phyloP scores from a whole-genome alignment of 768 basidiomycete species.

The Boletellus sp. region DNA sequence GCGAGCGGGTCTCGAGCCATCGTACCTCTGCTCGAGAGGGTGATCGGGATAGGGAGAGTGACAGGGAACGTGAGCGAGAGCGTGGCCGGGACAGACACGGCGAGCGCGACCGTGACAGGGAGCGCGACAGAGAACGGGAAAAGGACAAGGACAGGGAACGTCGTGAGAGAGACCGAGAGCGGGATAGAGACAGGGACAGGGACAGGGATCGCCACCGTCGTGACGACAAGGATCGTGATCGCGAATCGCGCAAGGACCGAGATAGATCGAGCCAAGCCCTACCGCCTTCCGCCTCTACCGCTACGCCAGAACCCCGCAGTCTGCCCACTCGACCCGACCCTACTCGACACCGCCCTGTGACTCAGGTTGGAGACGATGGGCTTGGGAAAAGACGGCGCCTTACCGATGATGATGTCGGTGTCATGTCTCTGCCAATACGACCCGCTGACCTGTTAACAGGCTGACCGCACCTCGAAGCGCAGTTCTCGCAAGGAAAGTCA shows the following conservation, averaged over 20 bases:
- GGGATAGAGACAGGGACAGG: constrained; percentile 45
- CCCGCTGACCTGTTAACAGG: constrained; percentile 36
- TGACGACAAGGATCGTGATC: constrained; percentile 63
- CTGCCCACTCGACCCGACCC: constrained; percentile 59
- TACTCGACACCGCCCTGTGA: constrained; percentile 48
- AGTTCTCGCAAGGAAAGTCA: constrained; percentile 74
- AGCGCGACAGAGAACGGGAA: constrained; percentile 38
- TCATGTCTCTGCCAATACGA: background rate
- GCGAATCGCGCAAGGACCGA: constrained; percentile 60
- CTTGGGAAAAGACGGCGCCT: constrained; percentile 71
- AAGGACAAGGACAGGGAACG: constrained; percentile 39
- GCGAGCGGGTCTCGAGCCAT: constrained; percentile 45
- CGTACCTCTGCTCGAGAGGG: constrained; percentile 34
- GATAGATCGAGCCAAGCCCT: constrained; percentile 39
- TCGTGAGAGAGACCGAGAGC: constrained; percentile 43
- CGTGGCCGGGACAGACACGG: constrained; percentile 45
- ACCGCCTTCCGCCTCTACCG: constrained; percentile 27
- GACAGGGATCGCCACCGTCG: constrained; percentile 49
- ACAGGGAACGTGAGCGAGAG: constrained; percentile 47
- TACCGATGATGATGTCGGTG: constrained; percentile 69
- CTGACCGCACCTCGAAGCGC: constrained; percentile 77
- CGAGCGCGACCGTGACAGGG: constrained; percentile 45
- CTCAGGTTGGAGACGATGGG: constrained; percentile 52
- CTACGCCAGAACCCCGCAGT: constrained; percentile 48
- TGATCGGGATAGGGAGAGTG: constrained; percentile 42